These are phyloP conservation scores for Suillus subalutaceus DNA, from an alignment of 768 basidiomycete species.

Conservation along the genomic window DNA sequence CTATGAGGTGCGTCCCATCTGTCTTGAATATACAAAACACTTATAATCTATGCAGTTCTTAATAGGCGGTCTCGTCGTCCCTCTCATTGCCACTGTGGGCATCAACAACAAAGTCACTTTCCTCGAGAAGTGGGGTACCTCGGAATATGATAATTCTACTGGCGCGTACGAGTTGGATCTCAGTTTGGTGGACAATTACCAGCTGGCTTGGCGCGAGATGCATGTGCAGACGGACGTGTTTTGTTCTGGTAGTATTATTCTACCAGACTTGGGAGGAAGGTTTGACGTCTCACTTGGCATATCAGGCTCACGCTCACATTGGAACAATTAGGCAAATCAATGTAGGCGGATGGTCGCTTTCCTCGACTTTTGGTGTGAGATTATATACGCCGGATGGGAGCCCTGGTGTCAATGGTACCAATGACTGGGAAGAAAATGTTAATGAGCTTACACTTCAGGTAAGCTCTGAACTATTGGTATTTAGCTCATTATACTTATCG, in stretches of 20 bases:
- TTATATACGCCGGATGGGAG: constrained; percentile 72
- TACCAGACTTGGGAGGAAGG: constrained; percentile 69
- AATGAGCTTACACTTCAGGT: constrained; percentile 64
- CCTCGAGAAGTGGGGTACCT: constrained; percentile 74
- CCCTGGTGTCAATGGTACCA: constrained; percentile 70
- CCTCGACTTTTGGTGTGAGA: constrained; percentile 73
- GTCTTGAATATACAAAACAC: neutral
- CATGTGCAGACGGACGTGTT: constrained; percentile 79
- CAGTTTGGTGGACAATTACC: constrained; percentile 48
- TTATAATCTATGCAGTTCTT: constrained; percentile 39
- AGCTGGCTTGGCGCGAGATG: constrained; percentile 72
- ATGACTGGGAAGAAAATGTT: constrained; percentile 80
- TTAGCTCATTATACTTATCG: neutral
- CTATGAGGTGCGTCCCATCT: constrained; percentile 60
- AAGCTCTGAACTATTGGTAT: constrained; percentile 9
- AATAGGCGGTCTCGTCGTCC: constrained; percentile 65
- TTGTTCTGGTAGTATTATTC: constrained; percentile 71
- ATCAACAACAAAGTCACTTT: constrained; percentile 83
- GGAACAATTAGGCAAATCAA: constrained; percentile 20
- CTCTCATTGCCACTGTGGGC: constrained; percentile 74
- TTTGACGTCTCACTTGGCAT: neutral
- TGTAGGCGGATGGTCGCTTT: constrained; percentile 57
- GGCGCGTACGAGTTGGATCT: constrained; percentile 81
- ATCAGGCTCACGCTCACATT: neutral
- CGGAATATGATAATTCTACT: constrained; percentile 63